Conservation (phyloP, 257 asterid species). For the Solanum acaule region DNA sequence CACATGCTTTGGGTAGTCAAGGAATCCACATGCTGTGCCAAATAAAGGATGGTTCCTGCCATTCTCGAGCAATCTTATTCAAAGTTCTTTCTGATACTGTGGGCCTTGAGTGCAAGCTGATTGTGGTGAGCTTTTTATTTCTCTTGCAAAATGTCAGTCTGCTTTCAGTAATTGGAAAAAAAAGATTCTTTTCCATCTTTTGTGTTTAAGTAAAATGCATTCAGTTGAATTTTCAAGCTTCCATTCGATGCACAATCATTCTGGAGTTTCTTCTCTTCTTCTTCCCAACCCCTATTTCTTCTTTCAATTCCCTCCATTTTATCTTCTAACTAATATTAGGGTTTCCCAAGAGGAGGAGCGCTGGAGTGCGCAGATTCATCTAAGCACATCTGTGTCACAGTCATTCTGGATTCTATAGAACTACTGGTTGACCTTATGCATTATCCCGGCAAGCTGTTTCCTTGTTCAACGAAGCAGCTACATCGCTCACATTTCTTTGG, state of each 20-base stretch:
- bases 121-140: constrained; percentile 61
- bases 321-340: constrained; percentile 27
- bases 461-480: constrained; percentile 55
- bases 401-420: constrained; percentile 62
- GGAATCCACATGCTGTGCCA: constrained; percentile 84
- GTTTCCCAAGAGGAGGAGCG: constrained; percentile 64
- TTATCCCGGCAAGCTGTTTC: constrained; percentile 73
- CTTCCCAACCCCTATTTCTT: not conserved
- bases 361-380: constrained; percentile 54
- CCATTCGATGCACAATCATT: not conserved
- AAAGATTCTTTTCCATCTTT: not conserved
- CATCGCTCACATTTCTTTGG: constrained; percentile 60
- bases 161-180: not conserved
- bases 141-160: constrained; percentile 3
- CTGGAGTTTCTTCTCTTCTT: not conserved
- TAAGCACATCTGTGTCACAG: constrained; percentile 61
- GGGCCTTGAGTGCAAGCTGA: constrained; percentile 69
- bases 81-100: constrained; percentile 82
- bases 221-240: not conserved
- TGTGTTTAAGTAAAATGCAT: not conserved
- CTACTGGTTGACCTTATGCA: constrained; percentile 76
- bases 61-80: constrained; percentile 78
- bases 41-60: constrained; percentile 73
- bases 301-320: not conserved
- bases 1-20: constrained; percentile 60